These are phyloP conservation scores for Fusarium staphyleae DNA, from an alignment of 2,329 filamentous ascomycete genomes.

Conservation along the genomic window DNA sequence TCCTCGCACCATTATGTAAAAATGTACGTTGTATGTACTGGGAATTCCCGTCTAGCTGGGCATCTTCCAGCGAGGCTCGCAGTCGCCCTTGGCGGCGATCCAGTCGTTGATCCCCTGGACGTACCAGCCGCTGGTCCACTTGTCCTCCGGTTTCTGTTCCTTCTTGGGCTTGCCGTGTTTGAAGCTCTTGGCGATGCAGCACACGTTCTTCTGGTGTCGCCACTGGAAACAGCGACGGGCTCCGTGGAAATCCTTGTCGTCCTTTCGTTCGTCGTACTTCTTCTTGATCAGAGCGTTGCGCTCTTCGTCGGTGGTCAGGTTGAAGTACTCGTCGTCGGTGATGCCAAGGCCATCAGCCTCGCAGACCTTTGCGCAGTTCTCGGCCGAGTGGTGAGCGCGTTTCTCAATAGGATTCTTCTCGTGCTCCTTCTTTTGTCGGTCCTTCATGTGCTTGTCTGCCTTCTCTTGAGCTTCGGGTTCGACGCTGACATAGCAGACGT, in stretches of 20 bases:
- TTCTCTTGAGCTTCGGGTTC: constrained; percentile 47
- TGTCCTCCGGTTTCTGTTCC: constrained; percentile 43
- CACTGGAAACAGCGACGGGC: constrained; percentile 56
- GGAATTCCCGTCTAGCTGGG: constrained; percentile 34
- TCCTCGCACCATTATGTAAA: neutral
- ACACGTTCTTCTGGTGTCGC: constrained; percentile 53
- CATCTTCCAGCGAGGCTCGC: constrained; percentile 51
- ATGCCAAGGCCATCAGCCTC: constrained; percentile 49
- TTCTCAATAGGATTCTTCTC: constrained; percentile 53
- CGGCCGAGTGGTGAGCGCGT: constrained; percentile 53
- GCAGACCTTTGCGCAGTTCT: constrained; percentile 60
- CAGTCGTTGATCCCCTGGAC: constrained; percentile 56
- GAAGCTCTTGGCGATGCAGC: constrained; percentile 54
- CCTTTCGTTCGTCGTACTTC: constrained; percentile 38
- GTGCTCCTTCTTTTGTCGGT: constrained; percentile 48
- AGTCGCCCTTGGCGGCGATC: constrained; percentile 55
- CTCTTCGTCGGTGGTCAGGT: constrained; percentile 40
- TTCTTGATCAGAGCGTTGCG: constrained; percentile 40
- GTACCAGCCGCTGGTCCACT: constrained; percentile 55
- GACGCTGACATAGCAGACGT: constrained; percentile 53
- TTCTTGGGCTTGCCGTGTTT: constrained; percentile 51
- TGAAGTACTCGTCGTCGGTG: constrained; percentile 45
- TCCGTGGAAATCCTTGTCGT: constrained; percentile 39
- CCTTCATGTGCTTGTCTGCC: constrained; percentile 43
- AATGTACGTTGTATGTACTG: constrained; percentile 1